These are phyloP conservation scores for Poronia punctata DNA, from an alignment of 495 filamentous ascomycete genomes.

Conservation along the genomic window DNA sequence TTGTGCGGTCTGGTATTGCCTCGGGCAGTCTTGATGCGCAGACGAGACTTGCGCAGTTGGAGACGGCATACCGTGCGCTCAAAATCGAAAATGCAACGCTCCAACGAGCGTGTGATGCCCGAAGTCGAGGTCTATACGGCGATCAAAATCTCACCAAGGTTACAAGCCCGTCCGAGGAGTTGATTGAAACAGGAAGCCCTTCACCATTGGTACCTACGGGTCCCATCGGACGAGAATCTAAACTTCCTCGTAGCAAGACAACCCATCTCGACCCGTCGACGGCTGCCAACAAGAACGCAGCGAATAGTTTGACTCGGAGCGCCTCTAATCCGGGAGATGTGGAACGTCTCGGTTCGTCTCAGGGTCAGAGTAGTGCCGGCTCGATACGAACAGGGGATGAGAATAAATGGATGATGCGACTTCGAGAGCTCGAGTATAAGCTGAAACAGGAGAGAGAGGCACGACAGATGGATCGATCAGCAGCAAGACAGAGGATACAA, in stretches of 20 bases:
- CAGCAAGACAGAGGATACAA: conserved; percentile 76
- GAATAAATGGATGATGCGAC: conserved; percentile 71
- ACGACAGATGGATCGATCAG: conserved; percentile 72
- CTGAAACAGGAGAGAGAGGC: conserved; percentile 87
- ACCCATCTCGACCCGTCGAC: conserved; percentile 15
- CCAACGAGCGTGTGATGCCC: conserved; percentile 45
- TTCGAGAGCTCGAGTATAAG: conserved; percentile 80
- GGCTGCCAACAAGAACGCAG: conserved; percentile 18
- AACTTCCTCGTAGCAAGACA: conserved; percentile 30
- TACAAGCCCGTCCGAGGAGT: conserved; percentile 18
- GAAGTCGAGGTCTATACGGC: conserved; percentile 28
- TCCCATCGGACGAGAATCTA: conserved; percentile 30
- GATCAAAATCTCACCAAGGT: conserved; percentile 13
- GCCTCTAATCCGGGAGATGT: conserved; percentile 20
- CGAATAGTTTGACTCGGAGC: conserved; percentile 25
- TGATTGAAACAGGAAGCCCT: conserved; percentile 34
- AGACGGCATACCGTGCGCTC: conserved; percentile 72
- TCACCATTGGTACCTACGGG: conserved; percentile 44
- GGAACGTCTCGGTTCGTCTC: conserved; percentile 18
- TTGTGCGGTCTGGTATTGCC: conserved; percentile 51
- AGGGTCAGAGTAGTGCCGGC: conserved; percentile 15
- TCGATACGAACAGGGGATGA: conserved; percentile 41
- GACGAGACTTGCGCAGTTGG: conserved; percentile 60
- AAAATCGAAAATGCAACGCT: conserved; percentile 77
- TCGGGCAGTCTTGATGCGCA: conserved; percentile 39